These are phyloP conservation scores for Termitomyces sp. DNA, from an alignment of 768 basidiomycete genomes.

Conservation along the genomic window DNA sequence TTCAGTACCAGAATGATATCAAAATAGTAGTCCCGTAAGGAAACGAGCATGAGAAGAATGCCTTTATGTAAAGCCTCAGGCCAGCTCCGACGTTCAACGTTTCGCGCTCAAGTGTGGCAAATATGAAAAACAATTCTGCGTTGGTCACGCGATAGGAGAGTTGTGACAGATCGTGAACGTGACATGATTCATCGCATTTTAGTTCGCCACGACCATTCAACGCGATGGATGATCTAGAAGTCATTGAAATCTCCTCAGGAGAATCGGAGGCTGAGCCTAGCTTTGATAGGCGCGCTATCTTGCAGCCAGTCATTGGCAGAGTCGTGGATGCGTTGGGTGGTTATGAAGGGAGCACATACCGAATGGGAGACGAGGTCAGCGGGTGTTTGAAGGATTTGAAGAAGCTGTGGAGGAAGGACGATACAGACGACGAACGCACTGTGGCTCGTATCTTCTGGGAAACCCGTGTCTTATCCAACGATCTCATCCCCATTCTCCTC, in stretches of 20 bases:
- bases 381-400: constrained; percentile 93
- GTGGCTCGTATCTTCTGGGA: constrained; percentile 92
- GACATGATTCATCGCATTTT: constrained; percentile 5
- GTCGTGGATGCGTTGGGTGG: constrained; percentile 83
- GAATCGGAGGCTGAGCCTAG: constrained; percentile 20
- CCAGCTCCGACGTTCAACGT: too few species aligned
- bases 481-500: constrained; percentile 81
- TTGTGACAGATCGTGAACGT: constrained; percentile 10
- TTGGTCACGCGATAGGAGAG: not conserved
- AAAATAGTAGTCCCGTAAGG: too few species aligned
- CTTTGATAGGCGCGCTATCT: constrained; percentile 43
- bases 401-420: constrained; percentile 93
- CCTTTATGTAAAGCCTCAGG: too few species aligned
- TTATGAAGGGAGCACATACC: constrained; percentile 57
- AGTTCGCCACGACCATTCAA: not conserved
- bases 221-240: constrained; percentile 18
- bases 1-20: not conserved
- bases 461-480: constrained; percentile 79
- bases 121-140: not conserved
- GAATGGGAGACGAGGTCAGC: constrained; percentile 74
- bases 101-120: too few species aligned
- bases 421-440: constrained; percentile 93
- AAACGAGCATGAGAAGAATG: too few species aligned
- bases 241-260: constrained; percentile 31
- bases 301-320: constrained; percentile 62